phyloP scores from a whole-genome alignment of 306 rosid genomes.

The Lathyrus tuberosus region DNA sequence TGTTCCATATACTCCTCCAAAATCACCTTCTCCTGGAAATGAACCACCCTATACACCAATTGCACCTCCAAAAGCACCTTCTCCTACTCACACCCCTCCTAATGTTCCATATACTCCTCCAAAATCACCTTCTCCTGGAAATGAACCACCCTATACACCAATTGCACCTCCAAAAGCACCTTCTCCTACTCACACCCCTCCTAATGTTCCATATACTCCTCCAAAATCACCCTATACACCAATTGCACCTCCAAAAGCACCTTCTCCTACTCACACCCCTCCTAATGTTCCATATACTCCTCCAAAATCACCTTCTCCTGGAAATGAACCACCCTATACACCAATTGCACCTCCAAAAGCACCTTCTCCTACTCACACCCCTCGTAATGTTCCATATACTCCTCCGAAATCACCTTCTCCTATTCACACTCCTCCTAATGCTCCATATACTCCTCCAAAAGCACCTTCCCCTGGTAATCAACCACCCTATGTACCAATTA shows the following conservation, averaged over 20 bases:
- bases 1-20: conserved; percentile 12
- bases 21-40: not conserved
- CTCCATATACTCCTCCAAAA: conserved; percentile 12
- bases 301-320: conserved; percentile 7
- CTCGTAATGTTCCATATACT: not conserved
- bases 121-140: no score
- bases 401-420: conserved; percentile 38
- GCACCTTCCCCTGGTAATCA: not conserved
- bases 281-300: conserved; percentile 20
- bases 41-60: conserved; percentile 6
- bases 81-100: not conserved
- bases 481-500: not conserved
- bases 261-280: conserved; percentile 8
- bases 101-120: conserved; percentile 13
- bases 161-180: not conserved
- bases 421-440: not conserved
- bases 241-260: not conserved
- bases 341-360: conserved; percentile 9
- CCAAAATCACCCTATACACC: conserved; percentile 16
- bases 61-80: not conserved
- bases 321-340: not conserved
- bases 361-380: not conserved
- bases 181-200: not conserved
- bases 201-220: not conserved
- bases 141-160: conserved; percentile 1